phyloP scores from a whole-genome alignment of 768 basidiomycete species.

The Basidioascus undulatus region DNA sequence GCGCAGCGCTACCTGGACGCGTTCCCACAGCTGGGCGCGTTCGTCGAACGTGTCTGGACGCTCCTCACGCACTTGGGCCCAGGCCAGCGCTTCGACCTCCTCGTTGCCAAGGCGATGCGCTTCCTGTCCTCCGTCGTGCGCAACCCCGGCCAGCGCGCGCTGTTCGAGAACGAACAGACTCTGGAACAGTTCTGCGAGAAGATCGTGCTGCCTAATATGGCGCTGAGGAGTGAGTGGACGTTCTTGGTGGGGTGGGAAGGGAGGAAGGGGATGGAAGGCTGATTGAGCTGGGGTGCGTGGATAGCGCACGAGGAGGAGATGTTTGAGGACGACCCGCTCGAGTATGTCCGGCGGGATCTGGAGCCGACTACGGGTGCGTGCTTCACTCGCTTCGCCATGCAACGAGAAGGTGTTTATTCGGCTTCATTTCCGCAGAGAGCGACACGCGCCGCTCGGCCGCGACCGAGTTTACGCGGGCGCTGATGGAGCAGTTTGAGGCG shows the following conservation, averaged over 20 bases:
- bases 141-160: conserved; percentile 48
- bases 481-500: conserved; percentile 52
- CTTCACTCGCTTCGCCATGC: neutral
- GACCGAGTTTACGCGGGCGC: conserved; percentile 78
- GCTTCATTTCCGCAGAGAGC: conserved; percentile 25
- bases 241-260: neutral
- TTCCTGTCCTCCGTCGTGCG: conserved; percentile 87
- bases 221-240: conserved; percentile 31
- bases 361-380: conserved; percentile 29
- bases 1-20: conserved; percentile 20
- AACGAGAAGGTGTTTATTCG: neutral
- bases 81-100: conserved; percentile 11
- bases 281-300: neutral
- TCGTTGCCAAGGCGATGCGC: conserved; percentile 70
- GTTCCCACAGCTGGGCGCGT: conserved; percentile 22
- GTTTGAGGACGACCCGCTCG: conserved; percentile 91
- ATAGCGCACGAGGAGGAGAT: conserved; percentile 70
- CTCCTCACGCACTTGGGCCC: conserved; percentile 27
- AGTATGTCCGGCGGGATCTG: conserved; percentile 73
- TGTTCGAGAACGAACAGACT: conserved; percentile 54
- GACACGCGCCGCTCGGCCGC: conserved; percentile 79
- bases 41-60: conserved; percentile 77
- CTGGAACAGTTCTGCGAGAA: conserved; percentile 63
- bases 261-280: neutral
- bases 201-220: conserved; percentile 82